phyloP scores from a whole-genome alignment of 345 rosid genomes.

The Camelina sativa region DNA sequence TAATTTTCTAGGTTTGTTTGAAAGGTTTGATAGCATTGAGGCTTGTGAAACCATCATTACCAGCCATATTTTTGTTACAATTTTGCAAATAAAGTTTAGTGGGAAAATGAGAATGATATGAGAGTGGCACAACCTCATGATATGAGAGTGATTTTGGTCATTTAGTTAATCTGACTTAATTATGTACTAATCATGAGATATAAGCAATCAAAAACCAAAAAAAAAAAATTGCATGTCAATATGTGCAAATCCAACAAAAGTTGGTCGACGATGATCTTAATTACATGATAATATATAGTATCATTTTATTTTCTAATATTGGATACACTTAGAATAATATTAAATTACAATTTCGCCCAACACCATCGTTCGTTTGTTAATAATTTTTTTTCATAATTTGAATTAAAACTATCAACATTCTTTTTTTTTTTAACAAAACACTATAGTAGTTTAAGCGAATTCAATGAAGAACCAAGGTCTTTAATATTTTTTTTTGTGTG shows the following conservation, averaged over 20 bases:
- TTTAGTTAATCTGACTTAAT: not conserved
- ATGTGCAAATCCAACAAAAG: conserved; percentile 8
- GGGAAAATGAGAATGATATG: too few species aligned
- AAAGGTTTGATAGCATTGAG: too few species aligned
- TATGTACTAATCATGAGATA: not conserved
- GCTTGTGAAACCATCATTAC: too few species aligned
- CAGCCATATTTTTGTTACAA: too few species aligned
- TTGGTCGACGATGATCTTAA: not conserved
- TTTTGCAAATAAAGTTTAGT: too few species aligned
- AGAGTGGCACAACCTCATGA: too few species aligned
- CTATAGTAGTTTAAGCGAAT: not conserved
- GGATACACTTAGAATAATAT: too few species aligned
- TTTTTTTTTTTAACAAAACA: not conserved
- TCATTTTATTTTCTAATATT: too few species aligned
- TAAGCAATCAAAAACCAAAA: not conserved
- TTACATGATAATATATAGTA: not conserved
- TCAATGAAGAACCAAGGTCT: too few species aligned
- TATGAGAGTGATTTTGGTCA: too few species aligned
- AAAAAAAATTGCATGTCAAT: not conserved
- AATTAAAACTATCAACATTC: not conserved
- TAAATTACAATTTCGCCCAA: not conserved
- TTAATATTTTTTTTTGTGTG: too few species aligned
- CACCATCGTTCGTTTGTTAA: not conserved
- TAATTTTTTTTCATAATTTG: not conserved
- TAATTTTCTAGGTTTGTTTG: too few species aligned